phyloP scores from a whole-genome alignment of 768 basidiomycete genomes.

The Xanthoconium purpureum region DNA sequence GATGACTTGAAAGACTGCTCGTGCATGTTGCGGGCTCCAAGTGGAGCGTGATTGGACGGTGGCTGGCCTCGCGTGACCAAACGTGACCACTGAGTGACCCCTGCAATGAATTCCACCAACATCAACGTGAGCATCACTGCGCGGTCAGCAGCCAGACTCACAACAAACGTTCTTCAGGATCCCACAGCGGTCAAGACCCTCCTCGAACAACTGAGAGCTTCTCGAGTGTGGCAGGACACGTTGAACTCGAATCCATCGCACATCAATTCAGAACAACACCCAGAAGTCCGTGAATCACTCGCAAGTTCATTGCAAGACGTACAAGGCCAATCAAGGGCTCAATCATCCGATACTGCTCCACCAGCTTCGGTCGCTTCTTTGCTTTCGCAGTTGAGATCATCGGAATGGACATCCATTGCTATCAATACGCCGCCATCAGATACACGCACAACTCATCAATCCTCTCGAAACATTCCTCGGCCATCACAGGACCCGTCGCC shows the following conservation, averaged over 20 bases:
- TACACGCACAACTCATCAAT: conserved; percentile 6
- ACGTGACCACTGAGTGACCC: too few relatives aligned
- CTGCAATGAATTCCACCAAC: conserved; percentile 41
- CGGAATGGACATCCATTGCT: conserved; percentile 19
- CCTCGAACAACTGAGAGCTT: conserved; percentile 64
- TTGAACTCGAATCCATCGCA: conserved; percentile 17
- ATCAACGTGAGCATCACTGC: conserved; percentile 47
- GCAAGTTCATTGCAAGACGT: conserved; percentile 2
- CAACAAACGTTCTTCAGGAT: conserved; percentile 45
- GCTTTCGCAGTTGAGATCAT: conserved; percentile 56
- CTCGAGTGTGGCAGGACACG: conserved; percentile 65
- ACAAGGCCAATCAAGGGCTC: conserved; percentile 3
- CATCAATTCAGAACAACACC: background rate
- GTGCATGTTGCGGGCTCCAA: too few relatives aligned
- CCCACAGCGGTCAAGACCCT: conserved; percentile 63
- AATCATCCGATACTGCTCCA: conserved; percentile 21
- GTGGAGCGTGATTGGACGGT: too few relatives aligned
- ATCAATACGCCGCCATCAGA: conserved; percentile 10
- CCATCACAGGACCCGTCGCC: conserved; percentile 14
- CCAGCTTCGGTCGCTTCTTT: conserved; percentile 52
- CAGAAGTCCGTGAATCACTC: conserved; percentile 7
- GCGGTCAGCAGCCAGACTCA: background rate
- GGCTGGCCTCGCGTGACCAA: too few relatives aligned
- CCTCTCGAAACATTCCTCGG: conserved; percentile 10
- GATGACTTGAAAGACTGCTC: too few relatives aligned